Conservation (phyloP, 2,329 filamentous ascomycete genomes). For the Fusarium dimerum region DNA sequence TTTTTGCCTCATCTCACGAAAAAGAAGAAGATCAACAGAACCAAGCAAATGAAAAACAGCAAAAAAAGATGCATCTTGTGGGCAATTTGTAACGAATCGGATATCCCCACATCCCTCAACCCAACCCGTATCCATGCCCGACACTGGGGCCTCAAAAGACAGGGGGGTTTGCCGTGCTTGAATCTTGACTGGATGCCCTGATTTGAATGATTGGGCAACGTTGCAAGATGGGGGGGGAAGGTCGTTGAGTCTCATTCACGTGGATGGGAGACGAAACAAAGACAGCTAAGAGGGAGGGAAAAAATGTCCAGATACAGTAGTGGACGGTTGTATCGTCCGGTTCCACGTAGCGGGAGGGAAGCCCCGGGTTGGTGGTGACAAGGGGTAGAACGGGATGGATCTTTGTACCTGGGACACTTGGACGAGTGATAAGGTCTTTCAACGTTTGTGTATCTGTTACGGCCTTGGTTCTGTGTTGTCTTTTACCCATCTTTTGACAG, state of each 20-base stretch:
- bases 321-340: too few relatives aligned
- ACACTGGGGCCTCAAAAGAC: constrained; percentile 22
- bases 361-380: not conserved
- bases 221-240: not conserved
- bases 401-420: not conserved
- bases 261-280: too few relatives aligned
- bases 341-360: constrained; percentile 2
- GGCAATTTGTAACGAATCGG: constrained; percentile 20
- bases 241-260: not conserved
- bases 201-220: constrained; percentile 21
- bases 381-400: not conserved
- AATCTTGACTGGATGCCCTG: constrained; percentile 25
- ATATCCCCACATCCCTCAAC: constrained; percentile 26
- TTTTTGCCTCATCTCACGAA: not conserved
- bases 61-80: not conserved
- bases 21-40: not conserved
- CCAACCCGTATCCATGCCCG: constrained; percentile 17
- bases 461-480: constrained; percentile 11
- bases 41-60: not conserved
- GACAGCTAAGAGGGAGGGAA: constrained; percentile 1
- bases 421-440: not conserved
- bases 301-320: not conserved
- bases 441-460: not conserved
- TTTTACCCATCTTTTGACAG: constrained; percentile 6
- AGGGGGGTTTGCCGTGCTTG: constrained; percentile 11